Evolutionary conservation across 2,329 filamentous ascomycete species (phyloP), one percentile per base, ranked within the genome.

Genomic region (Pseudogymnoascus sp.): DNA sequence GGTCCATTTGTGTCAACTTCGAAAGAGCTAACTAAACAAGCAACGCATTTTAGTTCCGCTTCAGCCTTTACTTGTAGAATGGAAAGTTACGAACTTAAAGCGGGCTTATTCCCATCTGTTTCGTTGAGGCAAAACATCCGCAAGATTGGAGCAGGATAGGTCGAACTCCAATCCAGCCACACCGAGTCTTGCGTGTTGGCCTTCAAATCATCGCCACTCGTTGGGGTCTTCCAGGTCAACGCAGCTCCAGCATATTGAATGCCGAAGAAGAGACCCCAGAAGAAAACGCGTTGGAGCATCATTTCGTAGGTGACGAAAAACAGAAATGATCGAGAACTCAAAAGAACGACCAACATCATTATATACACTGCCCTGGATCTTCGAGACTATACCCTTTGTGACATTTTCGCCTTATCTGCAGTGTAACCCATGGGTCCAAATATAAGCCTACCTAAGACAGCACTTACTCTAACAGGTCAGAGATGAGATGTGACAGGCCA

Each of bases 61-160:
- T 4, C 23, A 28, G 41, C 23, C 21, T 28, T 48, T 10, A 18
- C n/a, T 18, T 18, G n/a, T 4, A 28, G 41, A 18, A 10, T n/a
- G 21, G 23, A 28, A 28, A 28, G 23, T 6, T 12, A 28, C 41
- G 19, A 48, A 48, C 41, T n/a, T 48, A 28, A 8, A 30, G 13
- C 23, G 23, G 10, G 9, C 21, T 41, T 21, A 9, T 23, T 23
- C 4, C 41, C 41, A 3, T 5, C 26, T 28, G 41, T 9, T 28
- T 18, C 23, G 61, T 64, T 61, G 5, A 55, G 30, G 39, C 63
- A 64, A 61, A 58, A 63, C 63, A 64, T 63, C 56, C 59, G 57
- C 35, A 64, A 57, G 41, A 59, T 34, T 15, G 63, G 52, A 2
- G 39, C 19, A 13, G 58, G 7, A 61, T 56, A 39, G 21, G 34